These are phyloP conservation scores for Abrus pulchellus DNA, from an alignment of 306 rosid species.

Conservation along the genomic window DNA sequence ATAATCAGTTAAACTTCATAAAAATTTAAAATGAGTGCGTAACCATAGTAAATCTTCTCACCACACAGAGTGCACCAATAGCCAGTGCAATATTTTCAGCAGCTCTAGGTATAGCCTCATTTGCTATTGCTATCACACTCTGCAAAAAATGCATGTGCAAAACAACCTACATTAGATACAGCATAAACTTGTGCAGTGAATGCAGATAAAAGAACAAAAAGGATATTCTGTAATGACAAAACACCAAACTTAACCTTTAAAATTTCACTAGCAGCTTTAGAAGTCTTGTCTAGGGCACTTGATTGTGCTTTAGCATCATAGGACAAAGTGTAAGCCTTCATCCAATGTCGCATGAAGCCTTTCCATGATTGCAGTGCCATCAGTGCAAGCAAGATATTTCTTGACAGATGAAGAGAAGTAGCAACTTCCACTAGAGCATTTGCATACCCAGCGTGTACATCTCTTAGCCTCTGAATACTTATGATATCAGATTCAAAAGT, in stretches of 20 bases:
- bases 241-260: slow-evolving; percentile 66
- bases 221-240: slow-evolving; percentile 42
- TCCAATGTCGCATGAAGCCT: slow-evolving; percentile 82
- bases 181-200: slow-evolving; percentile 30
- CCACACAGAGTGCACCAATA: slow-evolving; percentile 90
- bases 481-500: slow-evolving; percentile 45
- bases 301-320: slow-evolving; percentile 65
- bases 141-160: slow-evolving; percentile 52
- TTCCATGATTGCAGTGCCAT: slow-evolving; percentile 93
- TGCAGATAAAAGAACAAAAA: slow-evolving; percentile 28
- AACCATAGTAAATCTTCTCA: slow-evolving; percentile 58
- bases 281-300: slow-evolving; percentile 67
- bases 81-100: slow-evolving; percentile 97
- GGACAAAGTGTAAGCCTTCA: slow-evolving; percentile 69
- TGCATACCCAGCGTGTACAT: slow-evolving; percentile 75
- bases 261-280: slow-evolving; percentile 82
- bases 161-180: slow-evolving; percentile 45
- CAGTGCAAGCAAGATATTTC: slow-evolving; percentile 84
- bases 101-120: slow-evolving; percentile 88
- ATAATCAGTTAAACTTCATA: slow-evolving; percentile 34
- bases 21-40: slow-evolving; percentile 27
- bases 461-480: slow-evolving; percentile 63
- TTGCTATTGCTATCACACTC: slow-evolving; percentile 72
- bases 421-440: slow-evolving; percentile 79
- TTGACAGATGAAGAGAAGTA: slow-evolving; percentile 86